Percentiles rank a stretch among this genome's conserved stretches.
Evolutionary conservation across 768 basidiomycete species (phyloP).

Genomic region (Kwoniella botswanensis): DNA sequence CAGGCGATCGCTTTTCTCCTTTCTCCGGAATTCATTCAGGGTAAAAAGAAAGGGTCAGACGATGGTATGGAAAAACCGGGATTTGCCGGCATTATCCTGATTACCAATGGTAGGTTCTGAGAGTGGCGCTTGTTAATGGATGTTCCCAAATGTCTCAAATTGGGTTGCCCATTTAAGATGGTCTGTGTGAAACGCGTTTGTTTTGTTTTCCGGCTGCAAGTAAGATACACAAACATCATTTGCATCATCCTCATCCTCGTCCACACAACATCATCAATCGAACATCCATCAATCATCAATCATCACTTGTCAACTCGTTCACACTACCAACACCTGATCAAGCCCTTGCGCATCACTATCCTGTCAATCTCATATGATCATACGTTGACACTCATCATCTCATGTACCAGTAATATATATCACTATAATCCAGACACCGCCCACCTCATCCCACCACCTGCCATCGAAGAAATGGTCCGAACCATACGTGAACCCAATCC

Average conservation of each 20-base stretch:
- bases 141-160: neutral
- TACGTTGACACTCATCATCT: neutral
- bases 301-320: neutral
- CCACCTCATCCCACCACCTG: neutral
- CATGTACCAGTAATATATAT: neutral
- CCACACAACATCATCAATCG: too few relatives aligned
- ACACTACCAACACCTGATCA: neutral
- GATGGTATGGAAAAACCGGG: neutral
- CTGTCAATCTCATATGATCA: too few relatives aligned
- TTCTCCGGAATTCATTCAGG: constrained; percentile 12
- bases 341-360: too few relatives aligned
- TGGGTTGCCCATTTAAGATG: constrained; percentile 1
- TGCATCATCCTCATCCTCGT: too few relatives aligned
- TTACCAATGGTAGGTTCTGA: neutral
- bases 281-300: neutral
- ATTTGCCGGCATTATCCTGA: constrained; percentile 17
- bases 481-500: constrained; percentile 24
- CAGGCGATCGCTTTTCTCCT: neutral
- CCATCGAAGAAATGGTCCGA: constrained; percentile 25
- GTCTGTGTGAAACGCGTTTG: neutral
- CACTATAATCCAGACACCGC: neutral
- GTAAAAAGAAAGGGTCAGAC: neutral
- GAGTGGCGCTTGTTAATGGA: neutral
- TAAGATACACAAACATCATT: too few relatives aligned
- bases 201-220: neutral